Conservation (phyloP, 257 asterid genomes). For the Lycium barbarum region DNA sequence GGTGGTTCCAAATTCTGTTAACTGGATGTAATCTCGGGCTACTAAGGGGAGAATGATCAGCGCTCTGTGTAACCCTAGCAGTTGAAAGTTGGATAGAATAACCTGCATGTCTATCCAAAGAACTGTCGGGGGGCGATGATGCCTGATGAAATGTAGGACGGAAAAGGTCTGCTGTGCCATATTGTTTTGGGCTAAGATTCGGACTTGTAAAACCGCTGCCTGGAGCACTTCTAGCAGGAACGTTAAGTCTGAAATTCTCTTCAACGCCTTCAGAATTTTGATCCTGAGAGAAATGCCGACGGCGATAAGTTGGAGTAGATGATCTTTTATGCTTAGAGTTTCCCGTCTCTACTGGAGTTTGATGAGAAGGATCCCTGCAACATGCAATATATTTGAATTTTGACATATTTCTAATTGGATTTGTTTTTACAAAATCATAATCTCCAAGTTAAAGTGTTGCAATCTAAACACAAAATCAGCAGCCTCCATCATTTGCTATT, state of each 20-base stretch:
- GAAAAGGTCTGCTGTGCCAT: conserved; percentile 52
- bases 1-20: conserved; percentile 34
- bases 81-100: conserved; percentile 43
- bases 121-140: conserved; percentile 22
- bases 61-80: conserved; percentile 35
- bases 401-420: not conserved
- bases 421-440: not conserved
- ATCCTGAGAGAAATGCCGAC: conserved; percentile 52
- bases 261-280: conserved; percentile 47
- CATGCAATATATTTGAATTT: not conserved
- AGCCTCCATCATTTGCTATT: conserved; percentile 1
- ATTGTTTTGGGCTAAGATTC: conserved; percentile 62
- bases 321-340: conserved; percentile 27
- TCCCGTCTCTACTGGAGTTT: conserved; percentile 9
- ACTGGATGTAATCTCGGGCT: conserved; percentile 33
- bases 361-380: conserved; percentile 30
- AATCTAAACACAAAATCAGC: not conserved
- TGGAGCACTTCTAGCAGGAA: conserved; percentile 80
- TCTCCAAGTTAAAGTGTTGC: not conserved
- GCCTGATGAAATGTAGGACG: conserved; percentile 46
- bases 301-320: conserved; percentile 46
- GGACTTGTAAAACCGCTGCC: conserved; percentile 76
- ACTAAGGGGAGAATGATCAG: conserved; percentile 60
- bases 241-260: conserved; percentile 41
- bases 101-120: conserved; percentile 19